A percentile compares a stretch with the other conserved stretches of the same genome.
Evolutionary conservation across 1,284 basidiomycete genomes (phyloP).

Genomic region (Leccinum pallidistipes): DNA sequence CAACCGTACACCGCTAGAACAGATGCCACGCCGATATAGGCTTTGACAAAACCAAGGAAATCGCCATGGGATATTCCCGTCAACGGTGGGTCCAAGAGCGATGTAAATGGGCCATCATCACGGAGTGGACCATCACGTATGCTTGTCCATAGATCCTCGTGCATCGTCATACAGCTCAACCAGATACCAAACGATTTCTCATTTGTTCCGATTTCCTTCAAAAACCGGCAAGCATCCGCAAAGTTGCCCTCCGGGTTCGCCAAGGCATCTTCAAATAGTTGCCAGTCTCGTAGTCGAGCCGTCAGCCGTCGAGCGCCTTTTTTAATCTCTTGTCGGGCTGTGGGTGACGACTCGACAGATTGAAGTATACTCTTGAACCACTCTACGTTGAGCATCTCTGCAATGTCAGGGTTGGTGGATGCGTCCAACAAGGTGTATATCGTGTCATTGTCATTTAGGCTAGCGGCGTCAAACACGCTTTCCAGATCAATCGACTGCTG

Average conservation of each 20-base stretch:
- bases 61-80: conserved; percentile 48
- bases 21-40: conserved; percentile 62
- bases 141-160: conserved; percentile 45
- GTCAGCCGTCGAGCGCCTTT: conserved; percentile 46
- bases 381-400: conserved; percentile 40
- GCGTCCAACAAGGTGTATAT: conserved; percentile 59
- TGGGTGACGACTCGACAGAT: conserved; percentile 42
- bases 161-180: conserved; percentile 63
- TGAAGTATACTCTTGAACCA: conserved; percentile 41
- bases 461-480: conserved; percentile 52
- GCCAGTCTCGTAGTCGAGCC: conserved; percentile 58
- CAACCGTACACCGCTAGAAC: conserved; percentile 77
- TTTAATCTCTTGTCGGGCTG: conserved; percentile 42
- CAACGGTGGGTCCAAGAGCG: conserved; percentile 21
- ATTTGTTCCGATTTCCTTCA: conserved; percentile 59
- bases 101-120: conserved; percentile 11
- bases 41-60: conserved; percentile 62
- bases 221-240: conserved; percentile 42
- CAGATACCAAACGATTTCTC: conserved; percentile 70
- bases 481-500: conserved; percentile 57
- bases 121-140: conserved; percentile 16
- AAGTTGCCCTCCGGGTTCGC: conserved; percentile 53
- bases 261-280: conserved; percentile 57
- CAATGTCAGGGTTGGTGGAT: conserved; percentile 60
- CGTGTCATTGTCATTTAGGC: conserved; percentile 52